Evolutionary conservation across 2,329 filamentous ascomycete genomes (phyloP).

Genomic region (Diaporthe velutina): DNA sequence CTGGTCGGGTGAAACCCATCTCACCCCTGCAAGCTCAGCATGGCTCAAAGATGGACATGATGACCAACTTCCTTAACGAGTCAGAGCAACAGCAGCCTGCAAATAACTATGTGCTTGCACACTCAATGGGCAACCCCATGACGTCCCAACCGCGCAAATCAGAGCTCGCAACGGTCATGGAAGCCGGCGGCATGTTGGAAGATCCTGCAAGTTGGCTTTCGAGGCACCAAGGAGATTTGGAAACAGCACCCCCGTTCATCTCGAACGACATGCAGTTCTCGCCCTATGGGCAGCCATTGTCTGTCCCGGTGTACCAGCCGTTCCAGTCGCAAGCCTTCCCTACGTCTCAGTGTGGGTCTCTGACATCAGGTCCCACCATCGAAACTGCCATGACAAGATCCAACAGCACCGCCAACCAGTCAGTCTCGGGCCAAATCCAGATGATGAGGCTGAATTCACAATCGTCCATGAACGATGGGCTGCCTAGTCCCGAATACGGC

Average conservation of each 20-base stretch:
- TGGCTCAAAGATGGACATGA: slow-evolving; percentile 24
- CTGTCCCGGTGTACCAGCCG: slow-evolving; percentile 36
- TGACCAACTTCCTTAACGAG: slow-evolving; percentile 40
- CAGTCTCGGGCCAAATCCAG: slow-evolving; percentile 45
- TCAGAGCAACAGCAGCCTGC: slow-evolving; percentile 40
- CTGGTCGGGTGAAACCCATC: slow-evolving; percentile 51
- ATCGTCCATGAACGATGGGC: slow-evolving; percentile 47
- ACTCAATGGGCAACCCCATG: slow-evolving; percentile 27
- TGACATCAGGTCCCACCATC: slow-evolving; percentile 55
- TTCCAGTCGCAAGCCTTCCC: slow-evolving; percentile 42
- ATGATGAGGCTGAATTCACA: slow-evolving; percentile 57
- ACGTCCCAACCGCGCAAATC: slow-evolving; percentile 8
- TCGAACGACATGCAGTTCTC: slow-evolving; percentile 14
- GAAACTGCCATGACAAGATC: slow-evolving; percentile 58
- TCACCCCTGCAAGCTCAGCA: slow-evolving; percentile 42
- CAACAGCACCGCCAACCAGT: slow-evolving; percentile 53
- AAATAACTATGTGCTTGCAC: slow-evolving; percentile 39
- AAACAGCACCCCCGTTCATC: neutral
- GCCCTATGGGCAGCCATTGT: slow-evolving; percentile 30
- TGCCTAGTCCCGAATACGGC: slow-evolving; percentile 43
- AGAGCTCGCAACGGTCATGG: slow-evolving; percentile 28
- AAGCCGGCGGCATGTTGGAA: slow-evolving; percentile 40
- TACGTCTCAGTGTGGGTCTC: slow-evolving; percentile 56
- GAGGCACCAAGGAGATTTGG: slow-evolving; percentile 33
- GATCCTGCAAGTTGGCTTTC: slow-evolving; percentile 43